phyloP scores from a whole-genome alignment of 2,329 filamentous ascomycete genomes.

The Diaporthe amygdali region DNA sequence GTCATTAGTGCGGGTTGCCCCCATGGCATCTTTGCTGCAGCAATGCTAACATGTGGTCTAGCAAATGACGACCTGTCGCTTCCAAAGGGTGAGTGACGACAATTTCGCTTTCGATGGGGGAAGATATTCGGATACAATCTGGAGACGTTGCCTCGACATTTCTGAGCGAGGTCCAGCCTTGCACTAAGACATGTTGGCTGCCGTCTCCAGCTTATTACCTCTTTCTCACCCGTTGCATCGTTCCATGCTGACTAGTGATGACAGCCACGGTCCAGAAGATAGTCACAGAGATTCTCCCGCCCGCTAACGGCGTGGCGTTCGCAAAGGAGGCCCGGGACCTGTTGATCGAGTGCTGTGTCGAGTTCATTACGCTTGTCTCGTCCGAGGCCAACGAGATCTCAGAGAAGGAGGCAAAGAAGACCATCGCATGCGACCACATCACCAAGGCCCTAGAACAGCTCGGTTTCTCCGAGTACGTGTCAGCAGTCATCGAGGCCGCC shows the following conservation, averaged over 20 bases:
- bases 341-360: constrained; percentile 97
- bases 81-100: constrained; percentile 60
- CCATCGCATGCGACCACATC: constrained; percentile 97
- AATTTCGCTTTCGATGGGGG: neutral
- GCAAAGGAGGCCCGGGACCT: constrained; percentile 95
- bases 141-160: neutral
- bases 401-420: constrained; percentile 99
- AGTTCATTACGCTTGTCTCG: constrained; percentile 98
- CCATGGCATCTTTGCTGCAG: neutral
- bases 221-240: neutral
- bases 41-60: constrained; percentile 44
- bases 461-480: constrained; percentile 91
- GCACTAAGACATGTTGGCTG: neutral
- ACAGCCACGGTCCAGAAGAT: constrained; percentile 79
- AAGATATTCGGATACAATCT: no score
- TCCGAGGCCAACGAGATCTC: constrained; percentile 99
- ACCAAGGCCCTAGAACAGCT: constrained; percentile 92
- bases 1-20: neutral
- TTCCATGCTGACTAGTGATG: neutral
- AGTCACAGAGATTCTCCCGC: constrained; percentile 88
- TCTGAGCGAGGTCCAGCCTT: neutral
- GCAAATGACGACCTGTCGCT: constrained; percentile 68
- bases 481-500: constrained; percentile 84
- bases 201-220: neutral
- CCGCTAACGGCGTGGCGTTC: constrained; percentile 78